Percentiles rank a stretch among this genome's conserved stretches.
These are phyloP conservation scores for Backusella psychrophila DNA, from an alignment of 192 early-diverging fungal genomes.

Conservation along the genomic window DNA sequence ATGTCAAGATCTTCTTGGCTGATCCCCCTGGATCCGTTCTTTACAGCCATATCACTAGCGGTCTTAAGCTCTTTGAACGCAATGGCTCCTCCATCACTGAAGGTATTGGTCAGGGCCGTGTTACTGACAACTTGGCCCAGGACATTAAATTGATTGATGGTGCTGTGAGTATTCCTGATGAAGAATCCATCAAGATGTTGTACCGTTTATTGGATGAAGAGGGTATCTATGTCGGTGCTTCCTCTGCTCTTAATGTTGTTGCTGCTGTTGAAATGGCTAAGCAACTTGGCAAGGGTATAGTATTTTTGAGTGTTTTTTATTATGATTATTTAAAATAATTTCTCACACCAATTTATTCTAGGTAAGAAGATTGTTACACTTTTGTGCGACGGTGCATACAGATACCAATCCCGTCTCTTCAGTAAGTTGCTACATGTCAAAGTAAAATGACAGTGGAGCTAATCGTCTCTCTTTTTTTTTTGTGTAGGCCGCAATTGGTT, in stretches of 20 bases:
- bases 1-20: constrained; percentile 80
- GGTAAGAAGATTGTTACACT: constrained; percentile 80
- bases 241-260: constrained; percentile 91
- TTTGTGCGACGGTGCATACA: constrained; percentile 86
- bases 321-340: not conserved
- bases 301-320: not conserved
- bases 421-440: constrained; percentile 45
- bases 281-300: constrained; percentile 69
- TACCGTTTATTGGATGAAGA: constrained; percentile 91
- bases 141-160: constrained; percentile 82
- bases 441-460: not conserved
- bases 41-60: constrained; percentile 75
- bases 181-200: constrained; percentile 80
- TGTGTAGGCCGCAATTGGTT: constrained; percentile 70
- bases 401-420: constrained; percentile 81
- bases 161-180: constrained; percentile 79
- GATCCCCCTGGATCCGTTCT: constrained; percentile 96
- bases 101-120: constrained; percentile 91
- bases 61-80: constrained; percentile 64
- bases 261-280: constrained; percentile 90
- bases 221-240: constrained; percentile 91
- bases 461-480: not conserved
- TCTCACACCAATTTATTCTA: constrained; percentile 18
- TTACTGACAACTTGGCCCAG: constrained; percentile 85
- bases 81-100: constrained; percentile 88